Evolutionary conservation across 225 moss, liverwort and hornwort species (phyloP), one percentile per base, ranked within the genome.

Genomic region (Ulota crispa): DNA sequence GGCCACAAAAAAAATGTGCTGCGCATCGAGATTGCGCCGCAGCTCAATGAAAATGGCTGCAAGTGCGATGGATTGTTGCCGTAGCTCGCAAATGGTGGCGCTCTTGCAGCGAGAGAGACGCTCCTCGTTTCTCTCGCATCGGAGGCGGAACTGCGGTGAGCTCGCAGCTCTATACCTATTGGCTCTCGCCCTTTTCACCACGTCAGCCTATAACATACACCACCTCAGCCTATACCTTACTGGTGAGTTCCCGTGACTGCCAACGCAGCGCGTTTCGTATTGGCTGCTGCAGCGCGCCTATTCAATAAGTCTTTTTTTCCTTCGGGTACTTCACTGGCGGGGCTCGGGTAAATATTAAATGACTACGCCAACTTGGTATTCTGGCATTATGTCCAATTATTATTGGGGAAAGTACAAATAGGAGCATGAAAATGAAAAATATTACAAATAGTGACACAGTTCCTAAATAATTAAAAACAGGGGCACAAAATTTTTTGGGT

Each of bases 301-400:
- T 74, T 81, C 45, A 73, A 66, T 74, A 65, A 23, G 74, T 65
- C 41, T 81, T 81, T 81, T 74, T 81, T 81, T 73, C 54, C 81
- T 30, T 56, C 50, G 52, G 72, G 52, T 63, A 72, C 72, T 50
- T 47, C 70, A n/a, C 7, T 24, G 0, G 11, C 2, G 3, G 26
- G 20, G 0, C 19, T 24, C 12, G 6, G 34, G 70, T 71, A 50
- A 80, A 59, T 19, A 55, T 39, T 19, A n/a, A 59, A 80, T 34
- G 11, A 47, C n/a, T 10, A 11, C 4, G 34, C 18, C n/a, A 6
- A 30, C 50, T 36, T 32, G 20, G 8, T 16, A 7, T 47, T 62
- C 47, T 56, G 65, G 10, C 77, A 53, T 66, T 42, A 43, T 19
- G 15, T 18, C 32, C 60, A 41, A 70, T 70, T 23, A 79, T 43